Evolutionary conservation across 2,329 filamentous ascomycete species (phyloP), one percentile per base, ranked within the genome.

Genomic region (Zarea fungicola): DNA sequence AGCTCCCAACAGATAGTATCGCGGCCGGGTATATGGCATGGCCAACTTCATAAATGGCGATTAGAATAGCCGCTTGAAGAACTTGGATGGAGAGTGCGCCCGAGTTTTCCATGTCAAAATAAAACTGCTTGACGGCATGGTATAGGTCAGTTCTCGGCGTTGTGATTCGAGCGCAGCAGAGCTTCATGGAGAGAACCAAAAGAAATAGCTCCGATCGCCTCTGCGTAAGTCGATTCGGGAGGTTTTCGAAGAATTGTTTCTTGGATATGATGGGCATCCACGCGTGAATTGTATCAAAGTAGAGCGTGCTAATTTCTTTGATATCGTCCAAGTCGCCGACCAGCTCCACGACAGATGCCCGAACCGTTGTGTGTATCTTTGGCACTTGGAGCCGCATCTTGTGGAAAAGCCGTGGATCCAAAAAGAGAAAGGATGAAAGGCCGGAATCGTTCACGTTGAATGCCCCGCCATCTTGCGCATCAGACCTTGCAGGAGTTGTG

Each of bases 231-330:
- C 44, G 44, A 19, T 37, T 48, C 3, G 39, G 36, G 5, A 51
- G 18, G 31, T 25, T 31, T 10, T 21, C 11, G 6, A 25, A 26
- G 39, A 50, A 50, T 5, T 31, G 22, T n/a, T 21, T 28, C 21
- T 50, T 50, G 16, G 42, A 48, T 10, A 51, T 25, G 28, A 53
- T 51, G n/a, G 51, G 51, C 48, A 53, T 50, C 51, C 48, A 53
- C 11, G 51, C 34, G 13, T 53, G 51, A 13, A 51, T 43, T 5
- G 51, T 48, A 7, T 51, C 37, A 22, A 53, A 53, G 28, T 43
- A 53, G 11, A 40, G 22, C 14, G 32, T 42, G 21, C 29, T 25
- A 3, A 31, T 51, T 14, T 37, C 40, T 10, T 48, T 49, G 28
- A 53, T 53, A 22, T 51, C 48, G 6, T 16, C 25, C 35, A 53